Evolutionary conservation across 2,329 filamentous ascomycete species (phyloP).

Genomic region (Pezicula neosporulosa): DNA sequence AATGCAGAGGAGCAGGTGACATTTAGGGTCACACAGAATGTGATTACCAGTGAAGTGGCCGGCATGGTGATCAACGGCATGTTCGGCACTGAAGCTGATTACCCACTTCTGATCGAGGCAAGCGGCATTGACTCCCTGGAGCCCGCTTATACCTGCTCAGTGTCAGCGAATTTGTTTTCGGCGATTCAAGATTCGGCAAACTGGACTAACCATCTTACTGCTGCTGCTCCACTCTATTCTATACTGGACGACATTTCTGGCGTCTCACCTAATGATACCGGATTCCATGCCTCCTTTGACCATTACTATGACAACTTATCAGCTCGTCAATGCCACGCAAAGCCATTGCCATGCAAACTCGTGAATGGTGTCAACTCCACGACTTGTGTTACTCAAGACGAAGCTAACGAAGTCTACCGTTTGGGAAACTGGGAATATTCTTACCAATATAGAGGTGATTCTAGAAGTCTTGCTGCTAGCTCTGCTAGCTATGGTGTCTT

Average conservation of each 20-base stretch:
- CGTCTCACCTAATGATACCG: constrained; percentile 49
- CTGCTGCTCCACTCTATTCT: constrained; percentile 50
- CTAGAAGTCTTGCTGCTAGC: constrained; percentile 58
- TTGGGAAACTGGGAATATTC: constrained; percentile 80
- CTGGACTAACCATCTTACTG: constrained; percentile 64
- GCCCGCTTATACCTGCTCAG: constrained; percentile 65
- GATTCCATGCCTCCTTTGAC: constrained; percentile 71
- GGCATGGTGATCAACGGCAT: constrained; percentile 72
- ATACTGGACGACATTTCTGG: constrained; percentile 67
- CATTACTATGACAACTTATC: constrained; percentile 86
- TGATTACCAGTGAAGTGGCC: constrained; percentile 78
- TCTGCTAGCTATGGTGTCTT: constrained; percentile 66
- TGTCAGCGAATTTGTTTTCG: constrained; percentile 40
- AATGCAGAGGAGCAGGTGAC: constrained; percentile 42
- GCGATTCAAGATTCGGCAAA: constrained; percentile 41
- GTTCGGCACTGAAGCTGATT: constrained; percentile 44
- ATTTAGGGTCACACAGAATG: constrained; percentile 77
- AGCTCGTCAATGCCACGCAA: constrained; percentile 71
- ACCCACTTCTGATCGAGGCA: constrained; percentile 45
- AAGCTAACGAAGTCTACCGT: constrained; percentile 69
- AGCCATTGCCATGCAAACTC: constrained; percentile 66
- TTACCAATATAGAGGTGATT: constrained; percentile 69
- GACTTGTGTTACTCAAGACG: constrained; percentile 57
- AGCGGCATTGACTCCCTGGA: constrained; percentile 67
- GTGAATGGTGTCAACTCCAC: constrained; percentile 40